These are phyloP conservation scores for Chlamydomonas asymmetrica DNA, from an alignment of 139 green algal genomes.

Conservation along the genomic window DNA sequence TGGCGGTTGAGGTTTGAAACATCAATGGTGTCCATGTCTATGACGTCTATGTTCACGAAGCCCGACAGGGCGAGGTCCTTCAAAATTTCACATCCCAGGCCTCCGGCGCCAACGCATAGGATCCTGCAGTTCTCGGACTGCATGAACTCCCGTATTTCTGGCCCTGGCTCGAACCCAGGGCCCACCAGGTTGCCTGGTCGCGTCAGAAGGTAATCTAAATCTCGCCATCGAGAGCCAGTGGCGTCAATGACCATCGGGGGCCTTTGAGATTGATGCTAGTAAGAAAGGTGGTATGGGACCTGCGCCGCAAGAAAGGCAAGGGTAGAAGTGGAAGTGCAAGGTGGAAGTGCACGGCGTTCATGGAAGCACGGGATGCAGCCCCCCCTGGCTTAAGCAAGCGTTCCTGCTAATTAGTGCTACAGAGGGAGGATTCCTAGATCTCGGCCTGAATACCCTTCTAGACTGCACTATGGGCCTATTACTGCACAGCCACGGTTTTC, in stretches of 20 bases:
- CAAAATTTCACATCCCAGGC: conserved; percentile 98
- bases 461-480: too few species aligned
- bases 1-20: conserved; percentile 98
- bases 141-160: conserved; percentile 73
- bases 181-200: conserved; percentile 77
- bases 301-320: neutral
- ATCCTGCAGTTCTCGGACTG: conserved; percentile 62
- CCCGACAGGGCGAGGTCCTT: conserved; percentile 96
- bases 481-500: too few species aligned
- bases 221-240: conserved; percentile 56
- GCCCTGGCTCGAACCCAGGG: conserved; percentile 82
- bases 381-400: neutral
- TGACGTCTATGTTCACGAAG: conserved; percentile 97
- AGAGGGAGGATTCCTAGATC: too few species aligned
- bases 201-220: conserved; percentile 78
- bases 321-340: neutral
- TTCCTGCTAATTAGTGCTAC: too few species aligned
- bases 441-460: too few species aligned
- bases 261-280: neutral
- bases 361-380: too few species aligned
- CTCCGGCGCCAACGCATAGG: conserved; percentile 93
- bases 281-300: neutral
- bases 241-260: neutral
- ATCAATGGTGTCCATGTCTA: conserved; percentile 99
- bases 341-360: too few species aligned